Base-by-base conservation (phyloP, 2,329 filamentous ascomycete species). In the Alternaria triticina region DNA sequence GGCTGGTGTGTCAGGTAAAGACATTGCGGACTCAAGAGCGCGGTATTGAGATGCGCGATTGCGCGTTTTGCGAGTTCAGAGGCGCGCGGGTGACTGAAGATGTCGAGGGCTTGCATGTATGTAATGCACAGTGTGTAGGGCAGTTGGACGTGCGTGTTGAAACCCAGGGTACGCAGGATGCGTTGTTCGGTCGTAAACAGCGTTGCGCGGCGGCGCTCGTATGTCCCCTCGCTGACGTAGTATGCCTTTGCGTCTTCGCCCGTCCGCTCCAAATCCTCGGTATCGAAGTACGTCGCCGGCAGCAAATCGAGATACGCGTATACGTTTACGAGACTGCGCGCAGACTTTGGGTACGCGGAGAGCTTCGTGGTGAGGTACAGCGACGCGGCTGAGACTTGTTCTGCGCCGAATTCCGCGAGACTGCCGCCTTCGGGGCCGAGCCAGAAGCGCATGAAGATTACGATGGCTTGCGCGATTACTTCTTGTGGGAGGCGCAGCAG, bases 1-100 rank as follows among this genome's bases (percentile, higher is more conserved):
- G 96, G 95, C 77, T 98, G 96, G 76, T 97, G 94, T 3, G 96
- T 98, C 27, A 97, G 83, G 78, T 96, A 97, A 13, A 97, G 83
- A 76, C 96, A 84, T 80, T 98, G 95, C 9, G 96, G 94, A 47
- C 91, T 96, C 33, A 97, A 82, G 11, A 99, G 83, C 3, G 92
- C 90, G 8, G 92, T 89, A 78, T 97, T 98, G n/a, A 98, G 85
- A 74, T 97, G 90, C 55, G 89, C 89, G 46, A 97, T 84, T 0
- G 90, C 87, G 44, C 89, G 86, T 57, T 85, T 84, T 1, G 91
- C 87, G 3, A 96, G 84, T 7, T 81, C 81, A 0, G 86, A 81
- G 3, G 81, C 83, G 45, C 77, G 77, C 2, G 75, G 72, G 23
- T 76, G 70, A 3, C 75, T 71, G 65, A 89, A 85, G 51, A 91